These are phyloP conservation scores for Cydonia oblonga DNA, from an alignment of 331 rosid species.

Conservation along the genomic window DNA sequence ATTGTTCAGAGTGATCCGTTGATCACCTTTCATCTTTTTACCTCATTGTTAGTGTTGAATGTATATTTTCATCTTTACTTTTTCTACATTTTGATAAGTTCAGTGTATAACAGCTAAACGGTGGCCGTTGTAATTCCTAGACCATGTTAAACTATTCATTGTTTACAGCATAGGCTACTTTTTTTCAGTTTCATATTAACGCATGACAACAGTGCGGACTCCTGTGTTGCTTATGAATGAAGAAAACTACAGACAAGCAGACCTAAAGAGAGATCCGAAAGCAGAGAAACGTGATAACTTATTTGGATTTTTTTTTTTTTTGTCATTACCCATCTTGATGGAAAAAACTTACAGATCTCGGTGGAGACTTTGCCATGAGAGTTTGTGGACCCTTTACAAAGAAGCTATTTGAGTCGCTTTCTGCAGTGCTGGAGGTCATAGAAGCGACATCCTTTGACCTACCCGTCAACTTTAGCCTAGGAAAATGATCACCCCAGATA, in stretches of 20 bases:
- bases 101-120: not conserved
- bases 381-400: slow-evolving; percentile 74
- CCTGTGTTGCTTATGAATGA: not conserved
- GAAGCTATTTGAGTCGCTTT: slow-evolving; percentile 66
- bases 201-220: not conserved
- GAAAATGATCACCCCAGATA: slow-evolving; percentile 91
- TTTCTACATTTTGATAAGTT: not conserved
- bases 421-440: slow-evolving; percentile 33
- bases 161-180: not conserved
- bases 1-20: not conserved
- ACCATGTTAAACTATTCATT: not conserved
- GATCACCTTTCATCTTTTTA: not conserved
- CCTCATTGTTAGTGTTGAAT: not conserved
- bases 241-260: not conserved
- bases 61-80: not conserved
- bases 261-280: not conserved
- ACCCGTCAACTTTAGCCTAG: slow-evolving; percentile 57
- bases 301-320: not conserved
- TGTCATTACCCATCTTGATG: slow-evolving; percentile 36
- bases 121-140: not conserved
- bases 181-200: not conserved
- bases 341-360: slow-evolving; percentile 28
- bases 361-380: slow-evolving; percentile 37
- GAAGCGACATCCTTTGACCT: slow-evolving; percentile 39
- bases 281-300: not conserved